phyloP scores from a whole-genome alignment of 805 yeast genomes.

The Candida odintsovae region DNA sequence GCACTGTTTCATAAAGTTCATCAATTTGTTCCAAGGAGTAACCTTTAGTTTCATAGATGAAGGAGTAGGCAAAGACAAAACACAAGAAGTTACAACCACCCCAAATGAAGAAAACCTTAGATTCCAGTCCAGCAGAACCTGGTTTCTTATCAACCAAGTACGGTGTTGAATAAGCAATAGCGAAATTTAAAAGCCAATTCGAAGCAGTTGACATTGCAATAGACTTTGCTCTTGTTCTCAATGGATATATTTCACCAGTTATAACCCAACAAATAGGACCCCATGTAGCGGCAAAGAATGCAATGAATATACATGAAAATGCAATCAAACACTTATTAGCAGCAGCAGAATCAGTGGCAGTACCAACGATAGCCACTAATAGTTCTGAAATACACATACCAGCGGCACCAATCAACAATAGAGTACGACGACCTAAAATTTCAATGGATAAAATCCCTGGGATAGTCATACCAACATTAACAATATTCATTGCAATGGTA shows the following conservation, averaged over 20 bases:
- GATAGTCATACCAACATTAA: constrained; percentile 44
- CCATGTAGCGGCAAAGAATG: constrained; percentile 79
- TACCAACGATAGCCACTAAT: constrained; percentile 47
- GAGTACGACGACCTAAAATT: constrained; percentile 57
- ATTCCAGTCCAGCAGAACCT: constrained; percentile 58
- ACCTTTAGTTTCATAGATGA: constrained; percentile 62
- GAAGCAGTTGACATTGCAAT: constrained; percentile 68
- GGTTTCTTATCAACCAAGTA: constrained; percentile 60
- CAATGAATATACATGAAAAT: constrained; percentile 54
- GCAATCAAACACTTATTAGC: constrained; percentile 46
- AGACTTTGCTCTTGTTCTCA: constrained; percentile 69
- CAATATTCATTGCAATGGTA: constrained; percentile 37
- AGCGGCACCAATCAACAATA: constrained; percentile 55
- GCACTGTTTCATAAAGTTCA: constrained; percentile 41
- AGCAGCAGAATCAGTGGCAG: constrained; percentile 23
- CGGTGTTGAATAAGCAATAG: constrained; percentile 72
- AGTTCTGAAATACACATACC: constrained; percentile 61
- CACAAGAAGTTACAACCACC: constrained; percentile 60
- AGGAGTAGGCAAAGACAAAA: constrained; percentile 49
- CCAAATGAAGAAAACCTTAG: constrained; percentile 70
- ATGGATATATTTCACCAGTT: constrained; percentile 58
- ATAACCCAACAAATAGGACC: constrained; percentile 77
- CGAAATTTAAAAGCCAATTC: constrained; percentile 76
- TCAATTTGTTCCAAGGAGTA: constrained; percentile 64
- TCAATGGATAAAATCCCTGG: constrained; percentile 54